Evolutionary conservation across 345 rosid species (phyloP), one percentile per base, ranked within the genome.

Genomic region (Geranium brycei): DNA sequence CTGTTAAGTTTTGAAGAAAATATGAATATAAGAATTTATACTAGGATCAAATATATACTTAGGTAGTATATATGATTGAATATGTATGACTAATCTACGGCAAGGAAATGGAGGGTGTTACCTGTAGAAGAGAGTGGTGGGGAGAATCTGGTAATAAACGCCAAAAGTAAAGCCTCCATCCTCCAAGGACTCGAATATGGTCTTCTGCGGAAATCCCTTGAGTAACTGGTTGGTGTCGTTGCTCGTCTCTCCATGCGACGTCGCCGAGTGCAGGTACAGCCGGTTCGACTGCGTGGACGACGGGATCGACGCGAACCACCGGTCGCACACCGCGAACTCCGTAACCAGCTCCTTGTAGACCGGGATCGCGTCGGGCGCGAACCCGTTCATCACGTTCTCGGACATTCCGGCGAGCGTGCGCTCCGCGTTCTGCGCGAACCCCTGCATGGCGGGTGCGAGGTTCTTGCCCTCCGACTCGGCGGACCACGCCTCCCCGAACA

Each of bases 271-370:
- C 12, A 87, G 73, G 63, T 70, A 87, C 18, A 87, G 70, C 64
- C 93, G 64, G 60, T 87, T 87, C 19, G 90, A 83, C 77, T 87
- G 93, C 19, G 93, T 87, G 6, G 82, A 75, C 19, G 83, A 68
- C 10, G 93, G 93, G 4, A 82, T 35, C 28, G 93, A 87, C 71
- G 93, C 76, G 65, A 87, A 87, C 93, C 93, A 87, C 62, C 86
- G 82, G 16, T 87, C 93, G 19, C 93, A 87, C 1, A 87, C 86
- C 17, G 83, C 95, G 65, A 87, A 87, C 75, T 87, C 81, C 15
- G 65, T 55, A 66, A 79, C 87, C 71, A 87, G 63, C 64, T 80
- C 79, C 69, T 80, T 82, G 63, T 68, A 87, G 0, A 85, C 87
- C 10, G 95, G 88, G 19, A 87, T 68, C 14, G 68, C 70, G 17